Conservation (phyloP, 352 stramenopile genomes). For the Globisporangium yorkense region DNA sequence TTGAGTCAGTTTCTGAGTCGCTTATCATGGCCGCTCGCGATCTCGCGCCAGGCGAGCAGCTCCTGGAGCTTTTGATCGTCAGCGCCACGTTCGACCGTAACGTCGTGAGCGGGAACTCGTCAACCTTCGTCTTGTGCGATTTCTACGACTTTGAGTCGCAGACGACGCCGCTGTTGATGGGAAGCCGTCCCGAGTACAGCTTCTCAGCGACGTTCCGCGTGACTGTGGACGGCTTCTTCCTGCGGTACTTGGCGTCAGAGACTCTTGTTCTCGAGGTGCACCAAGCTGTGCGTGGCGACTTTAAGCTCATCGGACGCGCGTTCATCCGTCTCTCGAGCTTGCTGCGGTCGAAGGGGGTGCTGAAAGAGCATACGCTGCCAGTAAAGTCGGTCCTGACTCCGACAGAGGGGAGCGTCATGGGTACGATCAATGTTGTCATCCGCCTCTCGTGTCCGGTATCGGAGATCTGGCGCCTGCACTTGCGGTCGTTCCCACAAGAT, state of each 20-base stretch:
- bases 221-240: constrained; percentile 90
- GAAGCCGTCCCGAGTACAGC: constrained; percentile 83
- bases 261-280: constrained; percentile 86
- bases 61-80: constrained; percentile 89
- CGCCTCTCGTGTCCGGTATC: constrained; percentile 86
- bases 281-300: constrained; percentile 82
- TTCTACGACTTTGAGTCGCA: constrained; percentile 95
- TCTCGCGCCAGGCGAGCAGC: constrained; percentile 79
- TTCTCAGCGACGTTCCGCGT: constrained; percentile 91
- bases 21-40: constrained; percentile 56
- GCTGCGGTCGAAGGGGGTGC: constrained; percentile 62
- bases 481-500: constrained; percentile 87
- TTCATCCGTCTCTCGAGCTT: constrained; percentile 65
- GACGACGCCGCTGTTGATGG: constrained; percentile 82
- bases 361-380: constrained; percentile 54
- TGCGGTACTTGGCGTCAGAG: constrained; percentile 88
- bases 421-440: constrained; percentile 77
- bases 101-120: constrained; percentile 60
- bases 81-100: constrained; percentile 63
- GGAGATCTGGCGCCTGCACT: constrained; percentile 88
- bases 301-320: constrained; percentile 74
- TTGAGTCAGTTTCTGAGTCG: constrained; percentile 60
- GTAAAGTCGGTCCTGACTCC: constrained; percentile 31
- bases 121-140: constrained; percentile 90
- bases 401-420: constrained; percentile 34